phyloP scores from a whole-genome alignment of 768 basidiomycete species.

The Chiua virens region DNA sequence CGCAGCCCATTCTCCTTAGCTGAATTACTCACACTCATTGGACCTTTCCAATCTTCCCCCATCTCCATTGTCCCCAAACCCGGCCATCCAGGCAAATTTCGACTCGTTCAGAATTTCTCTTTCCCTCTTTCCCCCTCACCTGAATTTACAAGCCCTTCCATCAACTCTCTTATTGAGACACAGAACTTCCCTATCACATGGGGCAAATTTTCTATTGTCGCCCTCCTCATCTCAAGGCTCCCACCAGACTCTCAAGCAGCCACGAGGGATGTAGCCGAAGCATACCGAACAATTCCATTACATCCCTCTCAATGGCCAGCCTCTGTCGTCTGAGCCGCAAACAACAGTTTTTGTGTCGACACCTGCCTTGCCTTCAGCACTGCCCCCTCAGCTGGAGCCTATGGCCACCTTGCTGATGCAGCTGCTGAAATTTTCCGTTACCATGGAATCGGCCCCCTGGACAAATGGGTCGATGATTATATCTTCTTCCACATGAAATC shows the following conservation, averaged over 20 bases:
- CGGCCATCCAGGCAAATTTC: background rate
- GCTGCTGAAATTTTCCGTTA: background rate
- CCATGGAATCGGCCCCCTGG: background rate
- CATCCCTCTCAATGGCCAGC: background rate
- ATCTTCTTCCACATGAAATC: too few species aligned
- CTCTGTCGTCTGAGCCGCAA: background rate
- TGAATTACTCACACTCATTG: background rate
- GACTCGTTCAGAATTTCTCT: background rate
- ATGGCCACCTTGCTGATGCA: constrained; percentile 7
- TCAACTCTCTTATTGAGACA: constrained; percentile 36
- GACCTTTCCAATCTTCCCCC: background rate
- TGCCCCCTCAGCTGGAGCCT: background rate
- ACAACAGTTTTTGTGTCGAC: constrained; percentile 14
- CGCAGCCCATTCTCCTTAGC: too few species aligned
- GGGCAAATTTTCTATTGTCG: constrained; percentile 41
- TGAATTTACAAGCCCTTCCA: constrained; percentile 15
- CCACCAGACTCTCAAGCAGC: constrained; percentile 27
- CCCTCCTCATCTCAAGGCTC: constrained; percentile 21
- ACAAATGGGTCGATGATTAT: too few species aligned
- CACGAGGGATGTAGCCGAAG: constrained; percentile 5
- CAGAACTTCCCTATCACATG: constrained; percentile 40
- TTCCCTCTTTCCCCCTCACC: constrained; percentile 29
- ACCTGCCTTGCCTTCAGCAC: constrained; percentile 1
- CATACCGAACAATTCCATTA: too few species aligned
- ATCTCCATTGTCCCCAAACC: background rate